phyloP scores from a whole-genome alignment of 1,139 yeast genomes.

The Pneumocystis oryctolagi region DNA sequence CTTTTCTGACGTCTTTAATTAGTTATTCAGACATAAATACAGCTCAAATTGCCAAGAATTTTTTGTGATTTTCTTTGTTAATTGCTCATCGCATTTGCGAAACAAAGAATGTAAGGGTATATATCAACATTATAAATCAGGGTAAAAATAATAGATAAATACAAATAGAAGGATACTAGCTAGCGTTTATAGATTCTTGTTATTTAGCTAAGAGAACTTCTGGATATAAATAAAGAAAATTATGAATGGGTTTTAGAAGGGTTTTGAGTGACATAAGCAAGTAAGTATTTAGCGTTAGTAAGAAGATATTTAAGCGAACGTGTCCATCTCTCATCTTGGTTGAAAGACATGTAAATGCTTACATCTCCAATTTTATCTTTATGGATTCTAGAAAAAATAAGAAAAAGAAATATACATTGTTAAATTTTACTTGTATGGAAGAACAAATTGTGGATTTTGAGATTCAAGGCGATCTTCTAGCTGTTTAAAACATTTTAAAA shows the following conservation, averaged over 20 bases:
- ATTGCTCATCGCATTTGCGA: no score
- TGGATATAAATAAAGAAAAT: neutral
- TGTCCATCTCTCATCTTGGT: conserved; percentile 61
- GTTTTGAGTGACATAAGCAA: conserved; percentile 23
- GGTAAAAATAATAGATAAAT: neutral
- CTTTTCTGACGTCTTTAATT: neutral
- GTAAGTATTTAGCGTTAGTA: conserved; percentile 39
- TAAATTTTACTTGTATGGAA: neutral
- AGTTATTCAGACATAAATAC: neutral
- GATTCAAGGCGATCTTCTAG: conserved; percentile 37
- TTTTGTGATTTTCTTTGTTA: neutral
- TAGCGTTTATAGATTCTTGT: neutral
- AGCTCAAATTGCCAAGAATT: neutral
- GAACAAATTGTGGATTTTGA: conserved; percentile 32
- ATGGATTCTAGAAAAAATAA: conserved; percentile 25
- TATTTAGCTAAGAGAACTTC: neutral
- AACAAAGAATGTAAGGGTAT: neutral
- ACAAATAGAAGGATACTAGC: neutral
- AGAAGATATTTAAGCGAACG: conserved; percentile 69
- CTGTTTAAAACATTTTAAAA: conserved; percentile 47
- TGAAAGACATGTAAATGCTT: conserved; percentile 50
- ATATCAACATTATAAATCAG: neutral
- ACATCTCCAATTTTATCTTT: conserved; percentile 64
- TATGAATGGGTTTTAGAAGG: neutral
- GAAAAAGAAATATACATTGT: neutral